Conservation (phyloP, 805 yeast genomes). For the Starmerella stellata region DNA sequence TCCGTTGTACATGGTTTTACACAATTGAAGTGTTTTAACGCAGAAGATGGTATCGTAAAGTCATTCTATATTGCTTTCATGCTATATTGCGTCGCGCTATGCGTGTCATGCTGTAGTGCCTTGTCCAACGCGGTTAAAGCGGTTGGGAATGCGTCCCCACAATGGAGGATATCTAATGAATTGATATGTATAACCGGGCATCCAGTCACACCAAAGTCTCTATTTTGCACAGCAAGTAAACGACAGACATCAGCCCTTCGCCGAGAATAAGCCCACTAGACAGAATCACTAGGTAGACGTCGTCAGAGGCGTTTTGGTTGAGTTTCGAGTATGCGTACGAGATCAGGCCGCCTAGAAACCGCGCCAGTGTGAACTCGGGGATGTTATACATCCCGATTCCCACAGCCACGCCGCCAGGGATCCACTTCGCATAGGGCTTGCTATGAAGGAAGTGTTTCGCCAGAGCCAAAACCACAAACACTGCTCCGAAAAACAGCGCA, state of each 20-base stretch:
- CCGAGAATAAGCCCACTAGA: slow-evolving; percentile 88
- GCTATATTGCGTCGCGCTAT: too few species aligned
- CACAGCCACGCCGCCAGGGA: slow-evolving; percentile 93
- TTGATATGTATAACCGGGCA: too few species aligned
- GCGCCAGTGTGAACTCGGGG: slow-evolving; percentile 82
- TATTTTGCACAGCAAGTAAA: slow-evolving; percentile 57
- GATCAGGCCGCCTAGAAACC: slow-evolving; percentile 73
- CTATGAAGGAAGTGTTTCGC: slow-evolving; percentile 24
- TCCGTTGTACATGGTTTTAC: too few species aligned
- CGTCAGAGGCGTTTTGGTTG: slow-evolving; percentile 27
- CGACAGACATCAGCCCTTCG: slow-evolving; percentile 75
- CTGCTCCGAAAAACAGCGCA: slow-evolving; percentile 49
- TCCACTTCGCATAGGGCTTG: slow-evolving; percentile 25
- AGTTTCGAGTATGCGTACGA: slow-evolving; percentile 32
- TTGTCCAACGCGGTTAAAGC: too few species aligned
- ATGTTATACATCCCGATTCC: slow-evolving; percentile 92
- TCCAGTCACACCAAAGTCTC: too few species aligned
- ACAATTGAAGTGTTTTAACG: too few species aligned
- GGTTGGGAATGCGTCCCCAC: too few species aligned
- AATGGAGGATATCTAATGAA: too few species aligned
- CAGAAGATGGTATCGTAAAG: too few species aligned
- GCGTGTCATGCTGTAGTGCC: too few species aligned
- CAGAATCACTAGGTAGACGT: slow-evolving; percentile 63
- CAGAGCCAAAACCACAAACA: slow-evolving; percentile 42
- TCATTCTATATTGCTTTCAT: too few species aligned